phyloP scores from a whole-genome alignment of 768 basidiomycete species.

The Trametopsis cervina region DNA sequence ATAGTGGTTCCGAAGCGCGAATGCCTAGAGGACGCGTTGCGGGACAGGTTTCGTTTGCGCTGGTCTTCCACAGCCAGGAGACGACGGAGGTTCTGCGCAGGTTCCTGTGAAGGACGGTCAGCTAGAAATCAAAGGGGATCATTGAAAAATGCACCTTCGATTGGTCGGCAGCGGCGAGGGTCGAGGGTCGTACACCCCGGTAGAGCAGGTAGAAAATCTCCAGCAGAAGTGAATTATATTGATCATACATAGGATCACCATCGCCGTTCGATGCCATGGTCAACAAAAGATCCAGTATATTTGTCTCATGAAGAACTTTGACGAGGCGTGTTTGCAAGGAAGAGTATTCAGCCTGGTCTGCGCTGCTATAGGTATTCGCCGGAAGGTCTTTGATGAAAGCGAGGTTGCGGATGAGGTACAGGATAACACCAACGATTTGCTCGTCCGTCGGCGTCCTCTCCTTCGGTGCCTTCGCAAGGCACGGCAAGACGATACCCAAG shows the following conservation, averaged over 20 bases:
- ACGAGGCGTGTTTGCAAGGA: slow-evolving; percentile 75
- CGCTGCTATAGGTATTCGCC: slow-evolving; percentile 59
- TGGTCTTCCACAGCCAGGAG: slow-evolving; percentile 75
- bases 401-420: slow-evolving; percentile 91
- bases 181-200: slow-evolving; percentile 64
- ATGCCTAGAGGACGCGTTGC: slow-evolving; percentile 68
- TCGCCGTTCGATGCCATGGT: slow-evolving; percentile 78
- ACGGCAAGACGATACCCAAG: slow-evolving; percentile 71
- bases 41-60: slow-evolving; percentile 46
- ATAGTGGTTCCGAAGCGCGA: slow-evolving; percentile 97
- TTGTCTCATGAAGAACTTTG: slow-evolving; percentile 58
- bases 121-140: slow-evolving; percentile 9
- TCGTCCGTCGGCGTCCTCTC: slow-evolving; percentile 76
- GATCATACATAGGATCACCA: slow-evolving; percentile 72
- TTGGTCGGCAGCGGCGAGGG: slow-evolving; percentile 48
- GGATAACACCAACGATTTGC: slow-evolving; percentile 80
- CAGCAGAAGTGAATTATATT: slow-evolving; percentile 84
- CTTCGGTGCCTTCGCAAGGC: slow-evolving; percentile 59
- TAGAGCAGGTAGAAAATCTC: slow-evolving; percentile 93
- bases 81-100: slow-evolving; percentile 57
- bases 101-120: slow-evolving; percentile 40
- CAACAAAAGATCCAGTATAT: slow-evolving; percentile 70
- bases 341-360: slow-evolving; percentile 75
- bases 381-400: slow-evolving; percentile 87
- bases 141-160: slow-evolving; percentile 41